These are phyloP conservation scores for Heliamphora exappendiculata DNA, from an alignment of 148 eudicot species.

Conservation along the genomic window DNA sequence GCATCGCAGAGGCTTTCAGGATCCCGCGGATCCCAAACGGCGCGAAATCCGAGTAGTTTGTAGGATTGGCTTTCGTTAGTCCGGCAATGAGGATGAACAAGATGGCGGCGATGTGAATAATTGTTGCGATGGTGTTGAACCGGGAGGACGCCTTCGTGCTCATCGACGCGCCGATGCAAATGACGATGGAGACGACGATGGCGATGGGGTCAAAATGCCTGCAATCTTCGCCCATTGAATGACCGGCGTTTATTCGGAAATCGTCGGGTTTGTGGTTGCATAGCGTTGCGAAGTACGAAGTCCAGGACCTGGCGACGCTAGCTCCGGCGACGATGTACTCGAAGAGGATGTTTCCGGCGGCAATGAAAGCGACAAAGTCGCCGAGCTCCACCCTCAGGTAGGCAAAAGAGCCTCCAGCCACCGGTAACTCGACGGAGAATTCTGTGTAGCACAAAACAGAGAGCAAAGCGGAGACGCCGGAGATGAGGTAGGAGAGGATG, in stretches of 20 bases:
- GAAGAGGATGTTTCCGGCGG: constrained; percentile 76
- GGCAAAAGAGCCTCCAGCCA: constrained; percentile 90
- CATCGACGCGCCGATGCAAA: constrained; percentile 32
- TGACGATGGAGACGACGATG: constrained; percentile 24
- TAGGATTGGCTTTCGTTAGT: constrained; percentile 35
- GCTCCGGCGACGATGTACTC: constrained; percentile 89
- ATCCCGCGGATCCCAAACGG: constrained; percentile 33
- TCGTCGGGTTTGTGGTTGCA: constrained; percentile 34
- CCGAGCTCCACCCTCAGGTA: constrained; percentile 75
- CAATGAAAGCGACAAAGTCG: constrained; percentile 79
- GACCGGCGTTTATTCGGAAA: constrained; percentile 32
- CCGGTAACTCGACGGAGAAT: constrained; percentile 77
- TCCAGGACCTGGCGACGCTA: constrained; percentile 77
- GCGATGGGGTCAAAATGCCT: constrained; percentile 54
- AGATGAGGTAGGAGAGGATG: constrained; percentile 58
- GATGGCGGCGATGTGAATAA: constrained; percentile 38
- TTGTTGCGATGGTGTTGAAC: constrained; percentile 40
- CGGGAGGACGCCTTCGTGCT: constrained; percentile 54
- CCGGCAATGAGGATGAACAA: constrained; percentile 50
- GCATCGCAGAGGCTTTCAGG: constrained; percentile 50
- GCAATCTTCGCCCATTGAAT: constrained; percentile 21
- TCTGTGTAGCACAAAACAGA: constrained; percentile 90
- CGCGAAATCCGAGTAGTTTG: constrained; percentile 24
- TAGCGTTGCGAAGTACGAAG: constrained; percentile 68
- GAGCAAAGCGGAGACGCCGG: constrained; percentile 80